Percentiles rank a stretch among this genome's conserved stretches.
Evolutionary conservation across 2,329 filamentous ascomycete genomes (phyloP).

Genomic region (Fusarium robinianum): DNA sequence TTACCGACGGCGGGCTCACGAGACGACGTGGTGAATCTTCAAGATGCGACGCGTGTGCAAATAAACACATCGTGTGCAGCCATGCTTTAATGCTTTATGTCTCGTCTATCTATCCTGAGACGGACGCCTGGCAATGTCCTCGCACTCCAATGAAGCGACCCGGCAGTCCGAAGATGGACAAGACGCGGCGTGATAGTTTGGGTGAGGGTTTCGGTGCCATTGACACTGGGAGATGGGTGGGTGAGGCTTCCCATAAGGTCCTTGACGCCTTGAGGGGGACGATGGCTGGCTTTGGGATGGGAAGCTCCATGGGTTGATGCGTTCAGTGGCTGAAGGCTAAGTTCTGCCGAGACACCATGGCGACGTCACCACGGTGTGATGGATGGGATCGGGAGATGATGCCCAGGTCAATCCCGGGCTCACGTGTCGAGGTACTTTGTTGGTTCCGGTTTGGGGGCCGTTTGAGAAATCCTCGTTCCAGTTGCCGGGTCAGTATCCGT

Average conservation of each 20-base stretch:
- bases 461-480: too few species aligned
- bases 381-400: background rate
- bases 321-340: slow-evolving; percentile 34
- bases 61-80: slow-evolving; percentile 18
- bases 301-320: slow-evolving; percentile 28
- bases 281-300: slow-evolving; percentile 1
- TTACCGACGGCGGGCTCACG: slow-evolving; percentile 19
- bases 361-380: slow-evolving; percentile 22
- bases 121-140: too few species aligned
- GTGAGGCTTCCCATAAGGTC: background rate
- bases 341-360: slow-evolving; percentile 23
- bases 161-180: slow-evolving; percentile 11
- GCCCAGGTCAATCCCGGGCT: too few species aligned
- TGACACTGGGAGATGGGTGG: background rate
- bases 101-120: too few species aligned
- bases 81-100: too few species aligned
- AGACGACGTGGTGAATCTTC: slow-evolving; percentile 15
- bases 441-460: too few species aligned
- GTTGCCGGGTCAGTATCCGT: too few species aligned
- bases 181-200: slow-evolving; percentile 13
- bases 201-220: slow-evolving; percentile 5
- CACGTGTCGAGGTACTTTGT: too few species aligned
- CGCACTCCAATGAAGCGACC: too few species aligned
- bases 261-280: background rate
- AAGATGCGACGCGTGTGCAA: slow-evolving; percentile 28